Percentiles rank a stretch among this genome's conserved stretches.
These are phyloP conservation scores for Saturnispora zaruensis DNA, from an alignment of 805 yeast genomes.

Conservation along the genomic window DNA sequence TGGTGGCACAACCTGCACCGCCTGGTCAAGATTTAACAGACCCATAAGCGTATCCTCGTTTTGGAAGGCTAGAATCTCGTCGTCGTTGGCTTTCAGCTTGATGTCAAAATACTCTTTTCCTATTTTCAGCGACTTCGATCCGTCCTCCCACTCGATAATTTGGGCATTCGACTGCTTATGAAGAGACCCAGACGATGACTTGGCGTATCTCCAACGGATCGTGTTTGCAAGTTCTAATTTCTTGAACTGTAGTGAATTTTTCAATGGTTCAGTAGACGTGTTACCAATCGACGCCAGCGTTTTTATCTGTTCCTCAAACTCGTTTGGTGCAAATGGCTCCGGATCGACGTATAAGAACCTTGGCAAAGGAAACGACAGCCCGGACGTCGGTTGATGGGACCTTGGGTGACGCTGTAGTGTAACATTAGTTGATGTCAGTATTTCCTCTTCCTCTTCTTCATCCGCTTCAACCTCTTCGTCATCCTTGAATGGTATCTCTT, in stretches of 20 bases:
- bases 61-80: slow-evolving; percentile 66
- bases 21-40: slow-evolving; percentile 53
- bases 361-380: slow-evolving; percentile 57
- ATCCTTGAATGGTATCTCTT: slow-evolving; percentile 28
- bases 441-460: slow-evolving; percentile 27
- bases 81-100: slow-evolving; percentile 51
- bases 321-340: slow-evolving; percentile 70
- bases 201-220: slow-evolving; percentile 87
- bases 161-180: slow-evolving; percentile 84
- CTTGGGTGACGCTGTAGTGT: slow-evolving; percentile 45
- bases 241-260: slow-evolving; percentile 35
- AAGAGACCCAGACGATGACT: slow-evolving; percentile 61
- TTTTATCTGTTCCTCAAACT: slow-evolving; percentile 39
- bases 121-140: slow-evolving; percentile 72
- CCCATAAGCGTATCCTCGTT: slow-evolving; percentile 64
- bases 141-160: slow-evolving; percentile 91
- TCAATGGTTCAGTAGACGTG: slow-evolving; percentile 24
- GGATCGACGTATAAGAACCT: slow-evolving; percentile 77
- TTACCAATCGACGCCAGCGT: slow-evolving; percentile 28
- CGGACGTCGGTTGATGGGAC: slow-evolving; percentile 29
- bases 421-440: slow-evolving; percentile 29
- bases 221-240: slow-evolving; percentile 45
- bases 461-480: slow-evolving; percentile 30
- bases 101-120: slow-evolving; percentile 87
- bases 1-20: slow-evolving; percentile 76